Base-by-base conservation (phyloP, 2,329 filamentous ascomycete genomes). In the Cladophialophora exuberans region DNA sequence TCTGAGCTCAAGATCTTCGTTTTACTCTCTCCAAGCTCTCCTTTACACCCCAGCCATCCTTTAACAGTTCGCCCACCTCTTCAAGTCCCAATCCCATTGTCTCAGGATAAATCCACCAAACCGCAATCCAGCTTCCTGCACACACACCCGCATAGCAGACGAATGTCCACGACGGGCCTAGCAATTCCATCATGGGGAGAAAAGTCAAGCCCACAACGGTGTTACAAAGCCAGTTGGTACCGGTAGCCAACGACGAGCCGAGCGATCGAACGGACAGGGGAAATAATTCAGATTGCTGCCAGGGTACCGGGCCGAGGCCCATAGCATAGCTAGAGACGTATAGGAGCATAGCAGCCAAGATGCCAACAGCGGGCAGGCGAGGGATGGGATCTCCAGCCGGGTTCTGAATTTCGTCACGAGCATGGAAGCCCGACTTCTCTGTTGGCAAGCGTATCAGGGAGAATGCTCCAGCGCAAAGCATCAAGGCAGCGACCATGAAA, bases 271-370 rank as follows among this genome's bases (percentile, higher is more conserved):
- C 77, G 15, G 77, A 74, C 15, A 83, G 69, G 1, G 91, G 88
- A 67, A 97, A 97, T 26, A 96, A 81, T 74, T 97, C 93, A 64
- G 87, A 90, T 74, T 96, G 92, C 80, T 96, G 93, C 93, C 93
- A 97, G 0, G 93, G 92, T 2, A 97, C 90, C 65, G 91, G 95
- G 6, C 93, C 93, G 2, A 97, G 79, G 2, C 93, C 93, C 1
- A 92, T 78, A 1, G 93, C 93, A 68, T 95, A 97, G 1, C 87
- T 80, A 6, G 89, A 87, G 1, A 96, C 91, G 70, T 95, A 97
- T 6, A 90, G 64, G 70, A 91, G 87, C 69, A 97, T 86, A 61
- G 87, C 87, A 35, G 83, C 60, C 2, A 97, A 80, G 38, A 97
- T 87, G 15, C 86, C 76, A 44, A 74, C 44, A 4, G 78, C 68